Conservation (phyloP, 2,329 filamentous ascomycete species). For the Fusarium bactridioides region DNA sequence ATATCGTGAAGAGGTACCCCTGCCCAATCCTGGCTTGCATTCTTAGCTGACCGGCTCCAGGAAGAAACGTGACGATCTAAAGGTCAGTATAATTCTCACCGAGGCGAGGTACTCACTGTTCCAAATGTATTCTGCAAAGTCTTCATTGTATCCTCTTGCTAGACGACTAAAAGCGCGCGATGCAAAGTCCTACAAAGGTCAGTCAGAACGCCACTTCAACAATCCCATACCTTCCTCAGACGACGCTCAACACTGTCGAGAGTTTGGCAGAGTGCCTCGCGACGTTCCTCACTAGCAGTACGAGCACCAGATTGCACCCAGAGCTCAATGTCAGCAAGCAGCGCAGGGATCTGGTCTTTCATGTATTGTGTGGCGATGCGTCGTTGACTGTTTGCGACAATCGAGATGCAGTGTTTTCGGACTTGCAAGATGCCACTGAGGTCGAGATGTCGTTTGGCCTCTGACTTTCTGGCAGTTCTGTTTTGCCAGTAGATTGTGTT, state of each 20-base stretch:
- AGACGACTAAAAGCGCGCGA: conserved; percentile 3
- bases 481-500: conserved; percentile 53
- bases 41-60: conserved; percentile 35
- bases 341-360: conserved; percentile 49
- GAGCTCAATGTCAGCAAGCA: conserved; percentile 51
- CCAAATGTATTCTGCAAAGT: conserved; percentile 19
- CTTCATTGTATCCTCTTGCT: background rate
- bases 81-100: accelerated
- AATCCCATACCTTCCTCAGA: conserved; percentile 43
- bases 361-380: conserved; percentile 49
- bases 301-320: conserved; percentile 56
- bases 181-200: conserved; percentile 40
- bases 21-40: conserved; percentile 45
- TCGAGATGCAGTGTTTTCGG: conserved; percentile 54
- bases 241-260: conserved; percentile 45
- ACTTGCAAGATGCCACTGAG: conserved; percentile 54
- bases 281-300: conserved; percentile 48
- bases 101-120: background rate
- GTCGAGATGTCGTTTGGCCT: conserved; percentile 42
- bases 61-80: background rate
- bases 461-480: conserved; percentile 35
- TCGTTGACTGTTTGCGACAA: conserved; percentile 54
- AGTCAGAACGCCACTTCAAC: background rate
- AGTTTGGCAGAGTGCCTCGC: conserved; percentile 43
- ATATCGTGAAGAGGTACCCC: conserved; percentile 42